Evolutionary conservation across 2,329 filamentous ascomycete genomes (phyloP).

Genomic region (Curvularia sp.): DNA sequence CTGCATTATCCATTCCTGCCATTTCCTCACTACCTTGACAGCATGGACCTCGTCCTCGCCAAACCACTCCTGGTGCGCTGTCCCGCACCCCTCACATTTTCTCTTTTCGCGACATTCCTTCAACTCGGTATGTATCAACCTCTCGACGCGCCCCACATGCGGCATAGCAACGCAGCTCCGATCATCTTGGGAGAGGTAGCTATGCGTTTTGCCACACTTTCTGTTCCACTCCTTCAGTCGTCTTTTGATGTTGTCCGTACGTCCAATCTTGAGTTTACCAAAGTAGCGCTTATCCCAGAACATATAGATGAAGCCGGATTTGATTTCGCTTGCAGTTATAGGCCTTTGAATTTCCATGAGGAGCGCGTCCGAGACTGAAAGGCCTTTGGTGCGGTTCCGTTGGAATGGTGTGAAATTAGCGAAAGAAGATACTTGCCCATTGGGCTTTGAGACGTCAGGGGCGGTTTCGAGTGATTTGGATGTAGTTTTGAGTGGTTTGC

Average conservation of each 20-base stretch:
- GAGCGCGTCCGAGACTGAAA: not conserved
- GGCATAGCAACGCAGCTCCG: not conserved
- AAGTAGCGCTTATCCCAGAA: not conserved
- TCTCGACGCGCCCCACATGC: not conserved
- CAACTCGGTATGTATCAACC: not conserved
- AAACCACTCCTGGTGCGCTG: not conserved
- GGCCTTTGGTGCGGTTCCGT: not conserved
- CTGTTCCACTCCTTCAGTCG: not conserved
- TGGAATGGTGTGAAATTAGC: not conserved
- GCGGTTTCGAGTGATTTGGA: too few species aligned
- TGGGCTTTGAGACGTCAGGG: not conserved
- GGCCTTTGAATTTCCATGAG: not conserved
- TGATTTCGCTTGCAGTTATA: not conserved
- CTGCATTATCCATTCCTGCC: conserved; percentile 5
- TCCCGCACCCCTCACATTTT: not conserved
- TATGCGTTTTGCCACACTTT: not conserved
- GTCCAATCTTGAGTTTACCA: not conserved
- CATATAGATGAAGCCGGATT: not conserved
- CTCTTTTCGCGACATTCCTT: not conserved
- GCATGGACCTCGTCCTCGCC: not conserved
- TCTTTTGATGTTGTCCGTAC: not conserved
- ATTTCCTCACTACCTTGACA: conserved; percentile 5
- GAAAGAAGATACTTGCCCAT: not conserved
- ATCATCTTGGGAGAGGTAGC: not conserved
- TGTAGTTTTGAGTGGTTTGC: not conserved